A percentile compares a stretch with the other conserved stretches of the same genome.
Conservation (phyloP, 352 stramenopile species). For the Pythium monospermum region DNA sequence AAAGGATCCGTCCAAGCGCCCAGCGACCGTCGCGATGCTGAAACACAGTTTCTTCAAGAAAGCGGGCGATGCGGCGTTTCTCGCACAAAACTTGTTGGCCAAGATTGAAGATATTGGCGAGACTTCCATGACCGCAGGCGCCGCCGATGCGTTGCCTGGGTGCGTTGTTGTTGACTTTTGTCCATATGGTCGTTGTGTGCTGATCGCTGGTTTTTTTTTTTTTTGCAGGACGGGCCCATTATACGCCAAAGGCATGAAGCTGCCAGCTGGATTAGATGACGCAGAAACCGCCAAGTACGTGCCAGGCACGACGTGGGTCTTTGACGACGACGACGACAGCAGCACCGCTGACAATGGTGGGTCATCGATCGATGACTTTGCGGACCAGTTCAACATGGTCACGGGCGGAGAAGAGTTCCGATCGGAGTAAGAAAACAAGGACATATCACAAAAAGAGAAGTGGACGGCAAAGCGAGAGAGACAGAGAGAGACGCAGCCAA, state of each 20-base stretch:
- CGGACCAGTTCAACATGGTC: constrained; percentile 83
- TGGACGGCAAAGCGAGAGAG: too few relatives aligned
- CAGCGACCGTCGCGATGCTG: constrained; percentile 70
- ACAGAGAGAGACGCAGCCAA: too few relatives aligned
- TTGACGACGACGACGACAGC: constrained; percentile 79
- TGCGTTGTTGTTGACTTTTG: too few relatives aligned
- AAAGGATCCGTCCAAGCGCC: constrained; percentile 84
- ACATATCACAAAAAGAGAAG: too few relatives aligned
- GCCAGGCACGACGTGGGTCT: constrained; percentile 86
- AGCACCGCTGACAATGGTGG: constrained; percentile 37
- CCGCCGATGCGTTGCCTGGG: constrained; percentile 76
- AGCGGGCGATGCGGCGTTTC: constrained; percentile 59
- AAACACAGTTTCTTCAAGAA: constrained; percentile 91
- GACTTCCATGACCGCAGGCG: constrained; percentile 81
- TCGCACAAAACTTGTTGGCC: constrained; percentile 56
- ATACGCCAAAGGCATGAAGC: constrained; percentile 78
- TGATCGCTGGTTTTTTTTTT: not conserved
- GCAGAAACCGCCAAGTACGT: constrained; percentile 78
- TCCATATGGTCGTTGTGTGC: too few relatives aligned
- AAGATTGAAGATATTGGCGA: constrained; percentile 88
- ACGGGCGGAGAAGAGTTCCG: constrained; percentile 83
- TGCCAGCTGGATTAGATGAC: constrained; percentile 49
- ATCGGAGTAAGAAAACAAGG: constrained; percentile 65
- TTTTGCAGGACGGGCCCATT: constrained; percentile 58
- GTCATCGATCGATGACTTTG: constrained; percentile 87